Conservation (phyloP, 176 grass and related monocot species). For the Aegilops sharonensis region DNA sequence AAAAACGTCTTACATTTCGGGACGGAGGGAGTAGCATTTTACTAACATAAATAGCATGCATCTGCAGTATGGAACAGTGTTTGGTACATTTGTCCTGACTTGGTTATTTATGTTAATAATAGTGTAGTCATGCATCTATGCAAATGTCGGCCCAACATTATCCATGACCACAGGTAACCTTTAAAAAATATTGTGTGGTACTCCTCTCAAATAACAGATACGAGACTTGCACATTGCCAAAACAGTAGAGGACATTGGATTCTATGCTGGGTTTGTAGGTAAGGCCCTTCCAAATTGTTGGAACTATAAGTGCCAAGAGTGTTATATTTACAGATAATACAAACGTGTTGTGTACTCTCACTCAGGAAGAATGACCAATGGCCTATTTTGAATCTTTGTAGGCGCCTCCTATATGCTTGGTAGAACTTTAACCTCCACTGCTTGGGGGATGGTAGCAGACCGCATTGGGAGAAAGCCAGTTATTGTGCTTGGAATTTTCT, state of each 20-base stretch:
- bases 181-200: background rate
- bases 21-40: background rate
- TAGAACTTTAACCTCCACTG: slow-evolving; percentile 2
- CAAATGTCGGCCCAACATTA: background rate
- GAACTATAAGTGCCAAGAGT: background rate
- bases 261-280: slow-evolving; percentile 86
- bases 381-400: slow-evolving; percentile 19
- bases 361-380: background rate
- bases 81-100: background rate
- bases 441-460: slow-evolving; percentile 26
- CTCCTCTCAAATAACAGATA: slow-evolving; percentile 34
- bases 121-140: background rate
- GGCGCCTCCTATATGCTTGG: slow-evolving; percentile 75
- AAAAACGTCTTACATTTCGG: too few species aligned
- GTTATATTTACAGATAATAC: background rate
- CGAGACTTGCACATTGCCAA: slow-evolving; percentile 51
- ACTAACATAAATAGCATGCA: background rate
- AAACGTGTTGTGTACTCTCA: background rate
- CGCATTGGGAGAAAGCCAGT: slow-evolving; percentile 32
- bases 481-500: slow-evolving; percentile 43
- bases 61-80: background rate
- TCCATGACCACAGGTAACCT: background rate
- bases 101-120: background rate
- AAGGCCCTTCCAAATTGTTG: background rate
- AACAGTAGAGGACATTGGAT: slow-evolving; percentile 81